Conservation (phyloP, 805 yeast species). For the Saccharomycopsis amapae region DNA sequence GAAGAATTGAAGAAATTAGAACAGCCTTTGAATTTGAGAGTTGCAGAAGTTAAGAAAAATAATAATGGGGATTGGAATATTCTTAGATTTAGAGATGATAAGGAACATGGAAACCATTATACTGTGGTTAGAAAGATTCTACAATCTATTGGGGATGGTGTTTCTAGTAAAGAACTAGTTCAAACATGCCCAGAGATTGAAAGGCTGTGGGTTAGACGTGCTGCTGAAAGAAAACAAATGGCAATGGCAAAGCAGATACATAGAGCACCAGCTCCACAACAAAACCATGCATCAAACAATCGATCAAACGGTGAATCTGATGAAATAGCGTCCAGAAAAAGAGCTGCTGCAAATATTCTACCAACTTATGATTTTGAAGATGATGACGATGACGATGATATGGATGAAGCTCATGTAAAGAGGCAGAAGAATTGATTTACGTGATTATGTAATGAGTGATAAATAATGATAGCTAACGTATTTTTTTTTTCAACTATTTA, state of each 20-base stretch:
- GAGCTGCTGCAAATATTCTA: conserved; percentile 28
- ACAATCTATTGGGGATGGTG: conserved; percentile 80
- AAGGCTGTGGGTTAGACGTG: conserved; percentile 56
- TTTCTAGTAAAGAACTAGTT: conserved; percentile 67
- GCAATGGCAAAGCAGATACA: neutral
- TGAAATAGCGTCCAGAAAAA: conserved; percentile 12
- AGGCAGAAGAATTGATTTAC: too few species aligned
- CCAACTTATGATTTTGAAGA: conserved; percentile 39
- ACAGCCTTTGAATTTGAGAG: conserved; percentile 83
- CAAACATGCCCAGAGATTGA: conserved; percentile 51
- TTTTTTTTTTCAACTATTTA: too few species aligned
- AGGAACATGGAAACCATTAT: conserved; percentile 77
- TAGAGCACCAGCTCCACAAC: neutral
- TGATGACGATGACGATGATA: conserved; percentile 22
- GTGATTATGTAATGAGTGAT: too few species aligned
- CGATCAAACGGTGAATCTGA: conserved; percentile 5
- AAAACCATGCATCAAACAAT: neutral
- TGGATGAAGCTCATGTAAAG: neutral
- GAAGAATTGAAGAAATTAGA: conserved; percentile 54
- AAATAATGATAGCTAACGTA: too few species aligned
- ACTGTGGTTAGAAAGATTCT: conserved; percentile 76
- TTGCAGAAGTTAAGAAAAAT: conserved; percentile 77
- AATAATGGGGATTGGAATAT: conserved; percentile 67
- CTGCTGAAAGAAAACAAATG: conserved; percentile 23
- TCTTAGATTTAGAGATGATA: conserved; percentile 89